Evolutionary conservation across 78 protist genomes (phyloP).

Genomic region (Dictyostelium brefeldianum): DNA sequence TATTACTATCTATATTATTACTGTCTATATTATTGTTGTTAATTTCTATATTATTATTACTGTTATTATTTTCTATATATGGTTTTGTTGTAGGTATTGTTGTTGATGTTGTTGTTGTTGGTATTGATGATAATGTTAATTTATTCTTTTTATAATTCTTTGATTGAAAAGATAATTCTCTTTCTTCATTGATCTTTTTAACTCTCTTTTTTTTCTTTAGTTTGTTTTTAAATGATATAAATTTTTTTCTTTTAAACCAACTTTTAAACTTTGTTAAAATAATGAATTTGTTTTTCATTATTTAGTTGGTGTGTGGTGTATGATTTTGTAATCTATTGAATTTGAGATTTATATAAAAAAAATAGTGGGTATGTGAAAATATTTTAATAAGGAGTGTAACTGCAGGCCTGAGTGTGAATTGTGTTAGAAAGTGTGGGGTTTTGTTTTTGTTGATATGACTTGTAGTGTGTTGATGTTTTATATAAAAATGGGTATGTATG

Average conservation of each 20-base stretch:
- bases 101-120: not conserved
- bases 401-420: too few relatives aligned
- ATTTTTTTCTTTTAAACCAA: not conserved
- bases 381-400: too few relatives aligned
- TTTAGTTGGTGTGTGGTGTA: not conserved
- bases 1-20: not conserved
- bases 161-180: slow-evolving; percentile 6
- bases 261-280: not conserved
- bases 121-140: not conserved
- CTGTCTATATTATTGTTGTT: not conserved
- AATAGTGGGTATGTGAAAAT: too few relatives aligned
- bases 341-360: too few relatives aligned
- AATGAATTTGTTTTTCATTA: not conserved
- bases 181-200: slow-evolving; percentile 6
- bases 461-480: too few relatives aligned
- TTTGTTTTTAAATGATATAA: not conserved
- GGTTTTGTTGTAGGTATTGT: not conserved
- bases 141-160: slow-evolving; percentile 14
- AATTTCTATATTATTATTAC: not conserved
- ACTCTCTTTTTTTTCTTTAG: not conserved
- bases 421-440: too few relatives aligned
- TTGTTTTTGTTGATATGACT: too few relatives aligned
- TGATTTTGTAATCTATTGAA: too few relatives aligned
- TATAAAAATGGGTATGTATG: too few relatives aligned
- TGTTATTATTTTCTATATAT: not conserved